Evolutionary conservation across 2,329 filamentous ascomycete genomes (phyloP).

Genomic region (Penicillium olsonii): DNA sequence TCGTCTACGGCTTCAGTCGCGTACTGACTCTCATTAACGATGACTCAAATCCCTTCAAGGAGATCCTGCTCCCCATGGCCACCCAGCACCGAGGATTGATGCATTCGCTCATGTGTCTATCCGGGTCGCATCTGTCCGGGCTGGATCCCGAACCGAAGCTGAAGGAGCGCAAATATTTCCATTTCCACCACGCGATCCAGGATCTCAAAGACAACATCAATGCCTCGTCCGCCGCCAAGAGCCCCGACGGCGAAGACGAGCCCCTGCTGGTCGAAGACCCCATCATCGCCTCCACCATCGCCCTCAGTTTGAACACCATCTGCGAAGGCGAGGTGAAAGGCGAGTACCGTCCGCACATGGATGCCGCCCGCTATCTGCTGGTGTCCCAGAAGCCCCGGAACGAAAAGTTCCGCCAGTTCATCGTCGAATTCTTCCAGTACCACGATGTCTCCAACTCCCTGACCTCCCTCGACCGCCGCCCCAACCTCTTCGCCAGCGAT

Average conservation of each 20-base stretch:
- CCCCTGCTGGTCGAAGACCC: conserved; percentile 54
- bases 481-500: conserved; percentile 55
- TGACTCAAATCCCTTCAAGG: conserved; percentile 80
- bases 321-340: conserved; percentile 63
- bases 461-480: conserved; percentile 56
- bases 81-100: conserved; percentile 78
- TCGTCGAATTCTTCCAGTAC: conserved; percentile 80
- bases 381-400: conserved; percentile 60
- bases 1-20: conserved; percentile 74
- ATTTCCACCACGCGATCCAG: conserved; percentile 50
- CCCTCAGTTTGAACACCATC: conserved; percentile 63
- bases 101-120: conserved; percentile 84
- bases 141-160: conserved; percentile 53
- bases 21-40: conserved; percentile 82
- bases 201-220: conserved; percentile 45
- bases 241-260: conserved; percentile 30
- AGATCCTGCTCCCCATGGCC: conserved; percentile 79
- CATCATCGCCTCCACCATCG: conserved; percentile 62
- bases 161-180: conserved; percentile 56
- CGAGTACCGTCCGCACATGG: conserved; percentile 77
- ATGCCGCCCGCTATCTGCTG: conserved; percentile 74
- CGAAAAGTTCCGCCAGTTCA: conserved; percentile 70
- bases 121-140: conserved; percentile 70
- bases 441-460: conserved; percentile 65
- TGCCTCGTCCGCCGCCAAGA: conserved; percentile 24